phyloP scores from a whole-genome alignment of 768 basidiomycete species.

The Suillus discolor region DNA sequence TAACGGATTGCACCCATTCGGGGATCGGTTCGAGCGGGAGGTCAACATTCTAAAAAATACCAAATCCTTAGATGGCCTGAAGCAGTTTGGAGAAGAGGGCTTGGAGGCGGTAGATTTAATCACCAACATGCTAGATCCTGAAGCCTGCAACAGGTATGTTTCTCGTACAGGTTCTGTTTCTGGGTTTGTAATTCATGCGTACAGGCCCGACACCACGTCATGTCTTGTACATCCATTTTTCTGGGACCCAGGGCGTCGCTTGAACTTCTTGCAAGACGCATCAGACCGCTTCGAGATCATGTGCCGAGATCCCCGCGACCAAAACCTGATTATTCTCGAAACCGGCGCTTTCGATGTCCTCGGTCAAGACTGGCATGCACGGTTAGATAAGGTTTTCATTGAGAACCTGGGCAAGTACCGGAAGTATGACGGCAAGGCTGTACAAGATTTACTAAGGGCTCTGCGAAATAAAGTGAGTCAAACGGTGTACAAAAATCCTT shows the following conservation, averaged over 20 bases:
- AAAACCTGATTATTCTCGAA: slow-evolving; percentile 76
- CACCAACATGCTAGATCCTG: slow-evolving; percentile 71
- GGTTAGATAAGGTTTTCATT: slow-evolving; percentile 86
- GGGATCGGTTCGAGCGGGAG: slow-evolving; percentile 91
- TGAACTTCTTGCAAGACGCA: slow-evolving; percentile 95
- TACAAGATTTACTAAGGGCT: slow-evolving; percentile 91
- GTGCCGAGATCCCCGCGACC: slow-evolving; percentile 88
- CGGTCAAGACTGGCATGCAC: slow-evolving; percentile 87
- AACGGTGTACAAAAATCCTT: background rate
- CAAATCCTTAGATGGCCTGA: slow-evolving; percentile 69
- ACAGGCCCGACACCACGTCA: slow-evolving; percentile 85
- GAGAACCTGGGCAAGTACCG: slow-evolving; percentile 97
- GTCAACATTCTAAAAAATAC: slow-evolving; percentile 87
- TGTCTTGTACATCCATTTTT: slow-evolving; percentile 95
- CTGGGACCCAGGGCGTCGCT: slow-evolving; percentile 85
- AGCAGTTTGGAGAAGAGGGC: slow-evolving; percentile 90
- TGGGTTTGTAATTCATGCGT: slow-evolving; percentile 10
- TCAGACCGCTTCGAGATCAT: slow-evolving; percentile 98
- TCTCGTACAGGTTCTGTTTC: background rate
- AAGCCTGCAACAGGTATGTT: slow-evolving; percentile 73
- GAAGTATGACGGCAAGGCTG: slow-evolving; percentile 91
- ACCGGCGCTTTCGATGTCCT: slow-evolving; percentile 68
- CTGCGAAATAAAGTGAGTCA: slow-evolving; percentile 87
- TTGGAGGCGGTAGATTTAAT: slow-evolving; percentile 89
- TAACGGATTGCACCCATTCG: slow-evolving; percentile 90